phyloP scores from a whole-genome alignment of 192 early-diverging fungal genomes.

The Pilobolus umbonatus region DNA sequence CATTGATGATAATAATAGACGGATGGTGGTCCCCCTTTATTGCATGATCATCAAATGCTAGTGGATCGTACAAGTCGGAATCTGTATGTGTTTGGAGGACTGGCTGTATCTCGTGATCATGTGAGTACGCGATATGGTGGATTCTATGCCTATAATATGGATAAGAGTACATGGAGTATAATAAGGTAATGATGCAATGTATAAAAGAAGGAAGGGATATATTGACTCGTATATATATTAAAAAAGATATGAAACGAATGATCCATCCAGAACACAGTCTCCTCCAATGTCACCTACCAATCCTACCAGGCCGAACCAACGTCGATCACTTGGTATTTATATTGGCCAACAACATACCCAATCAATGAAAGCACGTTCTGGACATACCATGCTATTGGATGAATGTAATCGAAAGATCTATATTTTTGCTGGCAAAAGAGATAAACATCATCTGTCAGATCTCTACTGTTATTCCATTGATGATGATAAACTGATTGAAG shows the following conservation, averaged over 20 bases:
- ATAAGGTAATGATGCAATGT: conserved; percentile 51
- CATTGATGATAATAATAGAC: conserved; percentile 32
- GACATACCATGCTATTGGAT: conserved; percentile 88
- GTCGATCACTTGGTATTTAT: neutral
- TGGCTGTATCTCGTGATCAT: conserved; percentile 59
- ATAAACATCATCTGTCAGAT: conserved; percentile 75
- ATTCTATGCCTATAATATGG: conserved; percentile 76
- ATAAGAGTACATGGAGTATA: conserved; percentile 62
- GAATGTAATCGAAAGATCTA: conserved; percentile 67
- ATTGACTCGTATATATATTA: neutral
- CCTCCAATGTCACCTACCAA: neutral
- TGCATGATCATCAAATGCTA: conserved; percentile 94
- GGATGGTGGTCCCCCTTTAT: conserved; percentile 79
- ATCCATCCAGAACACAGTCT: neutral
- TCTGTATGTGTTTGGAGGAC: conserved; percentile 91
- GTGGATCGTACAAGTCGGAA: conserved; percentile 65
- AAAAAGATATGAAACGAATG: neutral
- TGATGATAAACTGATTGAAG: conserved; percentile 70
- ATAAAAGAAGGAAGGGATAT: neutral
- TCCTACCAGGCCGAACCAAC: neutral
- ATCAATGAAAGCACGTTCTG: conserved; percentile 77
- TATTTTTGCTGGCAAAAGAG: conserved; percentile 89
- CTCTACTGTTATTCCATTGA: conserved; percentile 84
- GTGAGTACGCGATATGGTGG: conserved; percentile 76
- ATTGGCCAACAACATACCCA: neutral